Conservation (phyloP, 176 grass and related monocot genomes). For the Dactylis glomerata region DNA sequence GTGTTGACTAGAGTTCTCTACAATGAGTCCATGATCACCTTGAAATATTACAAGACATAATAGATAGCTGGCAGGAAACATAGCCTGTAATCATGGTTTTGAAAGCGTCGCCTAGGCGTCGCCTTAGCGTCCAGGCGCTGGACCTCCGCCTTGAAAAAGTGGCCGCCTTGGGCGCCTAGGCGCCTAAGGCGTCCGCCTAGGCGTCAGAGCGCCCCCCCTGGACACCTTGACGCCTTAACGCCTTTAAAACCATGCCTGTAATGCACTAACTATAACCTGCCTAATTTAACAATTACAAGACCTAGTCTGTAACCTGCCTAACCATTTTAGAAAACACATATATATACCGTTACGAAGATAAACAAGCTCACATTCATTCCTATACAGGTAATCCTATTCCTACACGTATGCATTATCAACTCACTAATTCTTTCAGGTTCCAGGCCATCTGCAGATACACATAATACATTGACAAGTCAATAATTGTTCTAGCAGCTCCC, state of each 20-base stretch:
- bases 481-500: neutral
- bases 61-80: neutral
- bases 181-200: no score
- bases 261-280: neutral
- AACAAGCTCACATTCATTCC: constrained; percentile 21
- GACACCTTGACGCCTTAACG: no score
- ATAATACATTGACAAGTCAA: constrained; percentile 17
- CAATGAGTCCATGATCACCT: neutral
- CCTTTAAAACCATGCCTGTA: no score
- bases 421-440: constrained; percentile 3
- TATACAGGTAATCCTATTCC: neutral
- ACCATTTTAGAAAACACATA: neutral
- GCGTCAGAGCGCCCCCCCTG: no score
- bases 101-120: no score
- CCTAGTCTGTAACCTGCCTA: neutral
- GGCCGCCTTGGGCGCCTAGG: no score
- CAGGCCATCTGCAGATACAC: constrained; percentile 12
- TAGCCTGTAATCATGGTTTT: neutral
- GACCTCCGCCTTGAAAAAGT: no score
- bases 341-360: neutral
- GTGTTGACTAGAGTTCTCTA: neutral
- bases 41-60: neutral
- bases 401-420: constrained; percentile 16
- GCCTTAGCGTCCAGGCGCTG: no score
- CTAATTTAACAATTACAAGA: constrained; percentile 2